Conservation (phyloP, 2,329 filamentous ascomycete species). For the Zymoseptoria brevis region DNA sequence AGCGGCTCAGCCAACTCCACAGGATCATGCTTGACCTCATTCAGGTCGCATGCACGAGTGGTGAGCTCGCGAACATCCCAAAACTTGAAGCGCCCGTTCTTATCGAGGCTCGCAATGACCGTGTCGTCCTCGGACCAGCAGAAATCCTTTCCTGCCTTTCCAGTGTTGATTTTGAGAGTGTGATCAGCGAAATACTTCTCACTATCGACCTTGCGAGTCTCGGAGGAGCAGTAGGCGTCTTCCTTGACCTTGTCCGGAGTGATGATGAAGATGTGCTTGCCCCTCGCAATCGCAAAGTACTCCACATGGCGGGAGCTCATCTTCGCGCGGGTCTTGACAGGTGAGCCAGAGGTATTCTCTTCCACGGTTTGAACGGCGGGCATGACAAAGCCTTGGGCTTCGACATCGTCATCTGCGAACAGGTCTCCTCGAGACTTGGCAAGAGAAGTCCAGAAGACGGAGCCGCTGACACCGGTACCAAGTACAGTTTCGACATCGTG, state of each 20-base stretch:
- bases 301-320: slow-evolving; percentile 82
- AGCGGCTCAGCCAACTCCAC: slow-evolving; percentile 70
- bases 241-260: slow-evolving; percentile 50
- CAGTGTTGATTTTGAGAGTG: slow-evolving; percentile 87
- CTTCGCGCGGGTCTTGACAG: slow-evolving; percentile 90
- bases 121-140: slow-evolving; percentile 95
- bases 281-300: slow-evolving; percentile 89
- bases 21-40: slow-evolving; percentile 37
- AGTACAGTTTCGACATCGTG: slow-evolving; percentile 72
- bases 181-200: slow-evolving; percentile 81
- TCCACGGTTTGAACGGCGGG: slow-evolving; percentile 80
- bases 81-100: slow-evolving; percentile 92
- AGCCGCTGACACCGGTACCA: slow-evolving; percentile 86
- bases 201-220: slow-evolving; percentile 63
- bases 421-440: slow-evolving; percentile 69
- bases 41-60: slow-evolving; percentile 39
- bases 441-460: slow-evolving; percentile 90
- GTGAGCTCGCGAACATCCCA: slow-evolving; percentile 88
- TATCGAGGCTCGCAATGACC: slow-evolving; percentile 89
- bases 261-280: slow-evolving; percentile 91
- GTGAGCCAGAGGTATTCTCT: slow-evolving; percentile 82
- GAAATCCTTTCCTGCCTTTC: slow-evolving; percentile 97
- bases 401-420: slow-evolving; percentile 68
- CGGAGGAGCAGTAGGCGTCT: slow-evolving; percentile 43
- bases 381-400: slow-evolving; percentile 80